Conservation (phyloP, 1,284 basidiomycete genomes). For the Cutaneotrichosporon cutaneum region DNA sequence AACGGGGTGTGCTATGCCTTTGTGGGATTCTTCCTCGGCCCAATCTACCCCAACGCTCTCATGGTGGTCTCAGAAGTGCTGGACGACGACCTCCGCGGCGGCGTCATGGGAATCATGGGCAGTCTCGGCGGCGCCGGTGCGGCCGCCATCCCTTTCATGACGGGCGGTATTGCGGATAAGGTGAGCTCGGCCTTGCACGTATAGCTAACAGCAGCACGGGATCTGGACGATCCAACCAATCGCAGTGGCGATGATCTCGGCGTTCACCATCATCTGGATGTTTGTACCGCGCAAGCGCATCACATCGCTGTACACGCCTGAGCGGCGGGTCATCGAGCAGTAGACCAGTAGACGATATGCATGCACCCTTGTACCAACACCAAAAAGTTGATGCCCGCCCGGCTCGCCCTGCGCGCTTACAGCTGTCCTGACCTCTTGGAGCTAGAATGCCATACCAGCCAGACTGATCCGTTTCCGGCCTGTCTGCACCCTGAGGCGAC, state of each 20-base stretch:
- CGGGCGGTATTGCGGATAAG: constrained; percentile 22
- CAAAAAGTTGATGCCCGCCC: constrained; percentile 49
- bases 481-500: constrained; percentile 29
- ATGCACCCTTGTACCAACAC: too few species aligned
- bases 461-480: constrained; percentile 53
- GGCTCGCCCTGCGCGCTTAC: constrained; percentile 50
- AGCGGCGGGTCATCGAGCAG: background rate
- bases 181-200: background rate
- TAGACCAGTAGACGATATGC: background rate
- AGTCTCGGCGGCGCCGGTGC: constrained; percentile 65
- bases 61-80: constrained; percentile 61
- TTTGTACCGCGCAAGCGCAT: constrained; percentile 16
- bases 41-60: constrained; percentile 64
- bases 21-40: constrained; percentile 56
- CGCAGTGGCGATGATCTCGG: constrained; percentile 20
- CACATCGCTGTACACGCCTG: background rate
- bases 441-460: constrained; percentile 47
- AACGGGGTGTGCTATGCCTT: constrained; percentile 62
- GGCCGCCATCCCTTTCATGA: constrained; percentile 60
- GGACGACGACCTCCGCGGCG: constrained; percentile 62
- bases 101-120: constrained; percentile 60
- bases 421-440: constrained; percentile 48
- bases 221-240: constrained; percentile 27
- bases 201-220: constrained; percentile 9
- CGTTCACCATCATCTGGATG: constrained; percentile 14